Conservation (phyloP, 768 basidiomycete species). For the Boletus vinaceobasis region DNA sequence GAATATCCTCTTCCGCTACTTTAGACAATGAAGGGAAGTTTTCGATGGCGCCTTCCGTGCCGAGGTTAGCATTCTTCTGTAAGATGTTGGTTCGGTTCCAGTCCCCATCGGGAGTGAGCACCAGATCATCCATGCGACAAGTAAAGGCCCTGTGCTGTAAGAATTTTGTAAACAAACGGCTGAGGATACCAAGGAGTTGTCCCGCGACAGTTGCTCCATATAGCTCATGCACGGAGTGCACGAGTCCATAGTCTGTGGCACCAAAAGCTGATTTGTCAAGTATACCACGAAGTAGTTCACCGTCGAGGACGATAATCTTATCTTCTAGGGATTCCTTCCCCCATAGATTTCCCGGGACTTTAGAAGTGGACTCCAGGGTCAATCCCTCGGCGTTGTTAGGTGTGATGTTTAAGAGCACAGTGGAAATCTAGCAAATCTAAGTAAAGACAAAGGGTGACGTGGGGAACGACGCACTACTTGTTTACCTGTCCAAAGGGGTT, state of each 20-base stretch:
- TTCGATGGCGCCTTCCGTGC: constrained; percentile 85
- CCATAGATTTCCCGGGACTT: constrained; percentile 87
- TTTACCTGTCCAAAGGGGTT: constrained; percentile 94
- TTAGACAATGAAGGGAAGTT: constrained; percentile 75
- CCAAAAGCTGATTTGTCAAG: constrained; percentile 98
- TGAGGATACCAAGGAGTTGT: constrained; percentile 86
- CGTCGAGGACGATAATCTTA: constrained; percentile 85
- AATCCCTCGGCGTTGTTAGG: constrained; percentile 76
- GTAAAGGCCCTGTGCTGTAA: constrained; percentile 96
- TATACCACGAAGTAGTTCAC: constrained; percentile 89
- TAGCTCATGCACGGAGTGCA: constrained; percentile 94
- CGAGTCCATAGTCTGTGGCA: constrained; percentile 91
- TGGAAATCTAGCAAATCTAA: constrained; percentile 68
- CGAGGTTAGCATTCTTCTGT: constrained; percentile 62
- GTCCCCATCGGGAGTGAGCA: constrained; percentile 82
- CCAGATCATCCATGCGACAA: constrained; percentile 97
- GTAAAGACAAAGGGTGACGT: neutral
- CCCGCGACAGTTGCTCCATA: constrained; percentile 91
- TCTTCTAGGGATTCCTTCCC: constrained; percentile 77
- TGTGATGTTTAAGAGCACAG: constrained; percentile 88
- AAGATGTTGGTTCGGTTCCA: constrained; percentile 63
- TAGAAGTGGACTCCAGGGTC: constrained; percentile 81
- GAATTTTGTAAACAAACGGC: constrained; percentile 94
- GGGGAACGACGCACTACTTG: constrained; percentile 70
- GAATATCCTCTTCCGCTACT: constrained; percentile 50